phyloP scores from a whole-genome alignment of 2,329 filamentous ascomycete species.

The Diplodia scrobiculata region DNA sequence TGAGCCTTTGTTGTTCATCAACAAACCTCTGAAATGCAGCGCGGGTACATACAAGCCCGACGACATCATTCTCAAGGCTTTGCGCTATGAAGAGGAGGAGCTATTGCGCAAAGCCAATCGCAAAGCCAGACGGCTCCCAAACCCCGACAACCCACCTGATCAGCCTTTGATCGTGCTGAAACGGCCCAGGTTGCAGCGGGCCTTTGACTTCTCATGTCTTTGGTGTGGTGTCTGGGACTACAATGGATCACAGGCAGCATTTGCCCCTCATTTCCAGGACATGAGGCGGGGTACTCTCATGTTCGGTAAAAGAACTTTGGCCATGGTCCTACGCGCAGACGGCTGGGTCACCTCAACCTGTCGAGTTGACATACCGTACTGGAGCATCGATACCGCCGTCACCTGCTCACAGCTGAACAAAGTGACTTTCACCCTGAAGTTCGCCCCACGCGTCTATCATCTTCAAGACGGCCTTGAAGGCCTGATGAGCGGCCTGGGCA shows the following conservation, averaged over 20 bases:
- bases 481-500: constrained; percentile 31
- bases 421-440: constrained; percentile 45
- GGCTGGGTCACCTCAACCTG: constrained; percentile 32
- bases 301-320: constrained; percentile 41
- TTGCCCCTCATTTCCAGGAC: constrained; percentile 49
- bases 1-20: constrained; percentile 16
- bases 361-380: constrained; percentile 50
- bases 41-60: constrained; percentile 36
- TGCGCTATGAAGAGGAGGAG: constrained; percentile 35
- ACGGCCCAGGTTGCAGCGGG: not conserved
- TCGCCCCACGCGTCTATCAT: constrained; percentile 47
- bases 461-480: constrained; percentile 30
- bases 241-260: constrained; percentile 40
- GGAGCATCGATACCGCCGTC: constrained; percentile 46
- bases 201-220: constrained; percentile 35
- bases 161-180: constrained; percentile 6
- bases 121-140: constrained; percentile 9
- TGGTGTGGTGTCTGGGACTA: constrained; percentile 52
- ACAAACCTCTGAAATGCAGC: constrained; percentile 31
- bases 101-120: constrained; percentile 16
- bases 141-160: constrained; percentile 14
- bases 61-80: constrained; percentile 34
- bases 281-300: constrained; percentile 44
- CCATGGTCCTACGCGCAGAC: constrained; percentile 33
- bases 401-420: constrained; percentile 37